Evolutionary conservation across 202 grass and related monocot genomes (phyloP), one percentile per base, ranked within the genome.

Genomic region (Setaria italica): DNA sequence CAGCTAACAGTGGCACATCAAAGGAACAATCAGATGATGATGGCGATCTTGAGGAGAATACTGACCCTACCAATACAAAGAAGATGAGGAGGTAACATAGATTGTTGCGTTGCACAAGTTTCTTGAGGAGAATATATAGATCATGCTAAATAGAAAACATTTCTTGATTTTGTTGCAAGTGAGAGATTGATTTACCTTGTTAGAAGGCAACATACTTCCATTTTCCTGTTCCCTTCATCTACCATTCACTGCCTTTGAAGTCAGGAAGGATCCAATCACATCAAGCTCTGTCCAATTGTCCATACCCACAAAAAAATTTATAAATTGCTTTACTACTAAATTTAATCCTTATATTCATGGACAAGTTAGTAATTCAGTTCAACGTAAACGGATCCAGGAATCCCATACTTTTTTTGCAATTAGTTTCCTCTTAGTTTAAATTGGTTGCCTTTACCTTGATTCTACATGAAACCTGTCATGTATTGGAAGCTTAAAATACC

Each of bases 51-150:
- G 92, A 95, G 76, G 89, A 88, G 84, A 89, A 77, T 81, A 87
- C 75, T 11, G 39, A 89, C 50, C 88, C 80, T 37, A 16, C 86
- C 70, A 94, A 87, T 82, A 67, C 77, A 51, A 98, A 98, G 66
- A 82, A 88, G 70, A 72, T 89, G 62, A 94, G 86, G 62, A 98
- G 93, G 95, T 98, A 98, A 81, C 6, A 56, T 13, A 69, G 15
- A 78, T 50, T 77, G 33, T 58, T 47, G 20, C 15, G 45, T 34
- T 60, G 43, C 54, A 60, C 46, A 1, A 30, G 9, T 68, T 76
- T 69, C 19, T 76, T 62, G 49, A 55, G 16, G 15, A 54, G 15
- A 87, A 67, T 68, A 76, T 60, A 47, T 25, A 37, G 0, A 37
- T 32, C 37, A 54, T 62, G 41, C 33, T 43, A 80, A 58, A 10